Evolutionary conservation across 1,139 yeast genomes (phyloP).

Genomic region (Saccharomyces pastorianus): DNA sequence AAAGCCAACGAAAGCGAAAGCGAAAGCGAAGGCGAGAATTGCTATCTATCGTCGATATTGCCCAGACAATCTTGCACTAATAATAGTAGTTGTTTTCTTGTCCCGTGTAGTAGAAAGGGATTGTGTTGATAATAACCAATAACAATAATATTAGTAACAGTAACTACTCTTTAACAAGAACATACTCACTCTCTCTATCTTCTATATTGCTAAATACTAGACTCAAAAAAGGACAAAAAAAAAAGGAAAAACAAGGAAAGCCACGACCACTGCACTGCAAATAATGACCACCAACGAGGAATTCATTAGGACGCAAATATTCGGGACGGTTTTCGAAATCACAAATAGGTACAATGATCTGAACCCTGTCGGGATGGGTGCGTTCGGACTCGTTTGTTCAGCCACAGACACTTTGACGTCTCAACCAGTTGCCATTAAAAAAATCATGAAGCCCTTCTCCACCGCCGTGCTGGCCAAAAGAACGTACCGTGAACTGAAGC

Average conservation of each 20-base stretch:
- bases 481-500: constrained; percentile 89
- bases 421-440: constrained; percentile 93
- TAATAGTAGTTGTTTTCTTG: background rate
- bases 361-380: constrained; percentile 99
- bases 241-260: background rate
- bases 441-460: constrained; percentile 94
- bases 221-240: background rate
- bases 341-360: constrained; percentile 85
- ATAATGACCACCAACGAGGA: constrained; percentile 29
- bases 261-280: background rate
- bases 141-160: no score
- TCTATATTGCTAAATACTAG: background rate
- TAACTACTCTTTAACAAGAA: background rate
- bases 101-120: background rate
- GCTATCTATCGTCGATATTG: background rate
- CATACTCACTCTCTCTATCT: background rate
- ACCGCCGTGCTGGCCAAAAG: constrained; percentile 93
- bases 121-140: no score
- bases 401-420: constrained; percentile 87
- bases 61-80: background rate
- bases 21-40: background rate
- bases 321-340: constrained; percentile 88
- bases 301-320: constrained; percentile 42
- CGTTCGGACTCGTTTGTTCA: constrained; percentile 94
- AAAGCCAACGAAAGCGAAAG: constrained; percentile 1